Conservation (phyloP, 2,329 filamentous ascomycete species). For the Neopestalotiopsis sp. region DNA sequence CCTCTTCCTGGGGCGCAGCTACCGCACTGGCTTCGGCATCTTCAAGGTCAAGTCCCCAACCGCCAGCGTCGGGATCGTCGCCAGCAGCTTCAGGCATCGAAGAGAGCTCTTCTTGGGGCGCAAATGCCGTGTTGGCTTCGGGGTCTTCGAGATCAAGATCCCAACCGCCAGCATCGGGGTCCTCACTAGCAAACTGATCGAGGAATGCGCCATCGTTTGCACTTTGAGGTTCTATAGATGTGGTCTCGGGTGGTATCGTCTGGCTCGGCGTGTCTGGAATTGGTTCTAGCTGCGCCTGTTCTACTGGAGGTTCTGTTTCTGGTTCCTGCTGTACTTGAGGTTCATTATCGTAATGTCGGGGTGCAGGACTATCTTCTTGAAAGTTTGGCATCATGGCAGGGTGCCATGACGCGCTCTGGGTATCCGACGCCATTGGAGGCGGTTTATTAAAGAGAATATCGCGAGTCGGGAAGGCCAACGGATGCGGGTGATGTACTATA, state of each 20-base stretch:
- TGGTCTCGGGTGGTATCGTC: constrained; percentile 22
- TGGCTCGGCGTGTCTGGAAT: constrained; percentile 21
- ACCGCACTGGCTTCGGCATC: constrained; percentile 14
- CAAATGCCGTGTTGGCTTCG: constrained; percentile 3
- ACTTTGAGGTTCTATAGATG: constrained; percentile 21
- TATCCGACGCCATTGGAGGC: constrained; percentile 47
- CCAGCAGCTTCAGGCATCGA: constrained; percentile 16
- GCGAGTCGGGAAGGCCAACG: not conserved
- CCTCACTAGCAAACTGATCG: constrained; percentile 31
- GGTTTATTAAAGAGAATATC: constrained; percentile 30
- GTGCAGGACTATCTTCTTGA: not conserved
- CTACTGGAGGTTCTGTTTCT: constrained; percentile 20
- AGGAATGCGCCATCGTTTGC: constrained; percentile 26
- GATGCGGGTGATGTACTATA: not conserved
- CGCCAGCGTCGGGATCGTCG: constrained; percentile 30
- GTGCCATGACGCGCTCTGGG: constrained; percentile 52
- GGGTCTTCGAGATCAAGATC: constrained; percentile 25
- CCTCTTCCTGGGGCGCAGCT: constrained; percentile 6
- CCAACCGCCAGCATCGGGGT: constrained; percentile 32
- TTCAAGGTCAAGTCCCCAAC: constrained; percentile 30
- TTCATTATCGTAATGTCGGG: not conserved
- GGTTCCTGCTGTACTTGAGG: constrained; percentile 18
- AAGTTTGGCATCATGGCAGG: constrained; percentile 57
- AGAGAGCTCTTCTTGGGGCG: constrained; percentile 1
- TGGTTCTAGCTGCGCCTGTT: constrained; percentile 17